Percentiles rank a stretch among this genome's conserved stretches.
These are phyloP conservation scores for Ophiostoma fasciatum DNA, from an alignment of 2,329 filamentous ascomycete genomes.

Conservation along the genomic window DNA sequence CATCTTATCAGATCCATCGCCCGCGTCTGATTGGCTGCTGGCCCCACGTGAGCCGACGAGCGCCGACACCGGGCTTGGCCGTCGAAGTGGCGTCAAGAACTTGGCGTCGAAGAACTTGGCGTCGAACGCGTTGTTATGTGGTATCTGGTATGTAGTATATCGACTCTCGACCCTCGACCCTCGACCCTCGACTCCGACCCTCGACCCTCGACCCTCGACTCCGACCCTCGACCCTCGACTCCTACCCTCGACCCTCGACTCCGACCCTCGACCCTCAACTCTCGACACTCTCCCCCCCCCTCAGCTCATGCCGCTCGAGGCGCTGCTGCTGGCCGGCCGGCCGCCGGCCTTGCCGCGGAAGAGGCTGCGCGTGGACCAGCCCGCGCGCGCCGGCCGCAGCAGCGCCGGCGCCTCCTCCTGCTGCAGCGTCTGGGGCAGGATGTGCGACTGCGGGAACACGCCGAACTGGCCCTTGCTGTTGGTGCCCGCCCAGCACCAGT, in stretches of 20 bases:
- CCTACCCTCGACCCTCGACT: no score
- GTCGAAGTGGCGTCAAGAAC: no score
- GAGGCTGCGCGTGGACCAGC: slow-evolving; percentile 8
- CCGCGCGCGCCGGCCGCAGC: slow-evolving; percentile 5
- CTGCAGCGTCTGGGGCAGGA: slow-evolving; percentile 10
- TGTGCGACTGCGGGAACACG: slow-evolving; percentile 18
- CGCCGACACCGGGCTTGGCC: neutral
- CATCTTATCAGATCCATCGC: slow-evolving; percentile 13
- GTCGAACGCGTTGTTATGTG: no score
- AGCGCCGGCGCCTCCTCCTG: slow-evolving; percentile 6
- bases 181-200: no score
- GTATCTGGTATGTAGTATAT: no score
- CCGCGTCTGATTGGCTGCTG: slow-evolving; percentile 6
- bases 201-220: no score
- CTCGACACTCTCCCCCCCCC: no score
- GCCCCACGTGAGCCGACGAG: neutral
- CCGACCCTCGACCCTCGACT: no score
- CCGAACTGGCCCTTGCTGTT: slow-evolving; percentile 21
- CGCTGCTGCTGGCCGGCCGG: slow-evolving; percentile 10
- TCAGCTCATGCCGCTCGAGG: slow-evolving; percentile 7
- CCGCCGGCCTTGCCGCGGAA: slow-evolving; percentile 2
- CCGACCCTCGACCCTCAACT: no score
- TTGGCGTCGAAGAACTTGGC: no score
- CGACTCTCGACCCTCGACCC: no score
- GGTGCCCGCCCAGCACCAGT: slow-evolving; percentile 23